Base-by-base conservation (phyloP, 495 filamentous ascomycete species). In the Xylaria venustula region DNA sequence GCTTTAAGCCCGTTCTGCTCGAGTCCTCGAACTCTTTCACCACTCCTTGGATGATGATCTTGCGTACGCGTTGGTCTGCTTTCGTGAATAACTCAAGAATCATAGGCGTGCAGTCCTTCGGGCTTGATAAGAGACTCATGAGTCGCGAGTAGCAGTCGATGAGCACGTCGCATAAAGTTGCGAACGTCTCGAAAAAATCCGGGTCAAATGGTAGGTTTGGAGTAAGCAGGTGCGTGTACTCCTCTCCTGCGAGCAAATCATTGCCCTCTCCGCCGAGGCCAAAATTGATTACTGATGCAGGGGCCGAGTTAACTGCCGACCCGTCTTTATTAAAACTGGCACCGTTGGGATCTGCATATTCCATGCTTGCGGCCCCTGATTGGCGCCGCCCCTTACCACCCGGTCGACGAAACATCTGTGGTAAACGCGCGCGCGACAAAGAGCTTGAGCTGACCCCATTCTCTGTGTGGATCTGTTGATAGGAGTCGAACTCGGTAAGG, bases 151-250 rank as follows among this genome's bases (percentile, higher is more conserved):
- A 99, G 66, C 86, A 90, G 66, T 98, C 94, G 63, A 97, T 95
- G 58, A 99, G 75, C 2, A 95, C 90, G 72, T 99, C 95, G 75
- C 94, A 98, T 23, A 99, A 79, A 8, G 94, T 97, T n/a, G 92
- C 89, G 73, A 98, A 98, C 0, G 91, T 95, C 75, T 96, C 91
- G 72, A 92, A 95, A 69, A 96, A 99, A 73, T 99, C 94, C 9
- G 93, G 93, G 50, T 98, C 94, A 68, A 99, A 99, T 0, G 94
- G 94, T 51, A 98, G 77, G n/a, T 87, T 88, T 0, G 95, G 95
- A 4, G 92, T 98, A 1, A 94, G 78, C 6, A 99, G 85, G 72
- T 93, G 87, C 0, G 86, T 85, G 64, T 97, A 99, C 67, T 92
- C 89, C 72, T 97, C 93, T 15, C 90, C 83, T 0, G 82, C 81